Base-by-base conservation (phyloP, 2,329 filamentous ascomycete genomes). In the Beauveria pseudobassiana region DNA sequence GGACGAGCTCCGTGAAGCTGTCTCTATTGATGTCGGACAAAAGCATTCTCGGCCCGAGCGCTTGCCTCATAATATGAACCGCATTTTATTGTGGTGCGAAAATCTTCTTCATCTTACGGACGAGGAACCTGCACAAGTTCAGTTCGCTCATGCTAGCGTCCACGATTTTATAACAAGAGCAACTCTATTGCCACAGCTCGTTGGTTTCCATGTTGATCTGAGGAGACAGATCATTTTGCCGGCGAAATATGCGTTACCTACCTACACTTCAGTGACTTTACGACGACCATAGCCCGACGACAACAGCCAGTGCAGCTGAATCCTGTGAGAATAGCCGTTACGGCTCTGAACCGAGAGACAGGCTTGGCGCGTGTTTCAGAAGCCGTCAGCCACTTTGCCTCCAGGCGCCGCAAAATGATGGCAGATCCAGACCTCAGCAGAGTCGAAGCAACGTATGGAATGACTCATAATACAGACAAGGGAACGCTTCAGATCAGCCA, bases 1-100 rank as follows among this genome's bases (percentile, higher is more conserved):
- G 1, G 65, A 69, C n/a, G 71, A 78, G 63, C 65, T 79, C 1
- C 67, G 65, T 5, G 76, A 78, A 59, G 73, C 70, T 2, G 68
- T 77, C 40, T 65, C 71, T 3, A 69, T 77, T 24, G 68, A 75
- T 49, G 69, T 75, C 12, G 62, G 63, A 6, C 65, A 67, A 50
- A 48, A 56, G 18, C 66, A 66, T 43, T 69, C 64, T 1, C 22
- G 20, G 28, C 5, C 8, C 38, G 50, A 52, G 3, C 50, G 9
- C 12, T 20, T 52, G 18, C 16, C 68, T 30, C 75, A 72, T 34
- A 64, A 69, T 12, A 68, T 74, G 2, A 42, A 69, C 0, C 66
- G 63, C 6, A 65, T 75, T 34, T 53, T 65, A 6, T 48, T 65
- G 2, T 75, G 72, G 69, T 74, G 72, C 59, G 69, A 69, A 38